Conservation (phyloP, 148 eudicot genomes). For the Linanthus parryae region DNA sequence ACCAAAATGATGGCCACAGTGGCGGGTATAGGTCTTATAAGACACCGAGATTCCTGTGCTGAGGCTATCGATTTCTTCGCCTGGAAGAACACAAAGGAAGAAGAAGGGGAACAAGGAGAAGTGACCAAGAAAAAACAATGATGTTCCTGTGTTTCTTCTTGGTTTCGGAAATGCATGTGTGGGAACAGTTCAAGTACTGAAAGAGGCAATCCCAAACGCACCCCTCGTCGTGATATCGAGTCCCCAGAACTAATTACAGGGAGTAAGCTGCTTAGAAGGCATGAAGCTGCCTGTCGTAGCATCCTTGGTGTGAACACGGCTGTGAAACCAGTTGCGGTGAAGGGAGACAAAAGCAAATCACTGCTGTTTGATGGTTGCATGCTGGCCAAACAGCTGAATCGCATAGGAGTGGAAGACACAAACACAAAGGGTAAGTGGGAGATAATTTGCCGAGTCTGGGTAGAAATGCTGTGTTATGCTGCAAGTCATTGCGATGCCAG, state of each 20-base stretch:
- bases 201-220: too few relatives aligned
- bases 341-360: slow-evolving; percentile 22
- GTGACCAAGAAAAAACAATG: too few relatives aligned
- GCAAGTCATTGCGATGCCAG: slow-evolving; percentile 36
- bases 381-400: neutral
- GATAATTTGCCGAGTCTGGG: slow-evolving; percentile 26
- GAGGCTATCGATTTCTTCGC: slow-evolving; percentile 27
- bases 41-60: slow-evolving; percentile 36
- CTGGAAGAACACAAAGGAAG: neutral
- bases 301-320: neutral
- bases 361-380: slow-evolving; percentile 13
- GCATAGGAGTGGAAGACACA: neutral
- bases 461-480: slow-evolving; percentile 34
- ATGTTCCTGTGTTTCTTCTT: too few relatives aligned
- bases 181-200: too few relatives aligned
- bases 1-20: slow-evolving; percentile 34
- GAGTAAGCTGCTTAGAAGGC: too few relatives aligned
- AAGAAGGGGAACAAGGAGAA: neutral
- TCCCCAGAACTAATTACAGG: too few relatives aligned
- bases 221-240: too few relatives aligned
- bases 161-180: too few relatives aligned
- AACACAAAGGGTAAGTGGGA: slow-evolving; percentile 14
- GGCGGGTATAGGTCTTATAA: slow-evolving; percentile 34
- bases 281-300: neutral
- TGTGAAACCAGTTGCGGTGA: neutral